phyloP scores from a whole-genome alignment of 192 early-diverging fungal genomes.

The Thamnidium elegans region DNA sequence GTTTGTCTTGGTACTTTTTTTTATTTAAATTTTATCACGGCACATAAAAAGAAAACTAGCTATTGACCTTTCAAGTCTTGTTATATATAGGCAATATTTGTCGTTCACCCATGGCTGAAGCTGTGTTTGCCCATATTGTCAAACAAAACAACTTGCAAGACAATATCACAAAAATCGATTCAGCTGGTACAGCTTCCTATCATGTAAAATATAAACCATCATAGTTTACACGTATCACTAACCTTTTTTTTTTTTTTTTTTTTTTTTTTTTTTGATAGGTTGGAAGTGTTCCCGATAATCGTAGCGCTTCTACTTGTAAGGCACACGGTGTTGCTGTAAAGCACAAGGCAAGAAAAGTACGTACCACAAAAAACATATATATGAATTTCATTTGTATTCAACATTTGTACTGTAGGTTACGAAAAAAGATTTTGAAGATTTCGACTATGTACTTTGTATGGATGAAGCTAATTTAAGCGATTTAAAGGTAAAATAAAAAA shows the following conservation, averaged over 20 bases:
- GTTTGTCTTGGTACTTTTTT: slow-evolving; percentile 12
- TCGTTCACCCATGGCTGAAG: slow-evolving; percentile 85
- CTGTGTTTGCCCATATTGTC: slow-evolving; percentile 81
- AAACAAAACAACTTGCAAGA: slow-evolving; percentile 49
- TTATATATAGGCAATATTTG: slow-evolving; percentile 37
- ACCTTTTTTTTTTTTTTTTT: too few relatives aligned
- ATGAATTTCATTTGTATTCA: too few relatives aligned
- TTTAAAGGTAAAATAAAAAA: slow-evolving; percentile 37
- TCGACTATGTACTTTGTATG: slow-evolving; percentile 92
- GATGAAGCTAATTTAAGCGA: slow-evolving; percentile 76
- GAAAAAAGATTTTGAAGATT: slow-evolving; percentile 61
- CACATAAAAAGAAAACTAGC: neutral
- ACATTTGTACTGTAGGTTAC: slow-evolving; percentile 26
- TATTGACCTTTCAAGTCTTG: neutral
- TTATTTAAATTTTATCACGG: neutral
- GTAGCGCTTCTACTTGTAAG: slow-evolving; percentile 65
- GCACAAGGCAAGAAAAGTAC: slow-evolving; percentile 71
- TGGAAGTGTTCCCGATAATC: slow-evolving; percentile 67
- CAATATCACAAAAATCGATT: slow-evolving; percentile 70
- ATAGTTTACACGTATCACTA: too few relatives aligned
- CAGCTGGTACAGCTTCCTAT: slow-evolving; percentile 81
- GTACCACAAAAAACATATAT: too few relatives aligned
- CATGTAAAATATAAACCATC: slow-evolving; percentile 52
- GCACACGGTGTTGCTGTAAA: slow-evolving; percentile 71
- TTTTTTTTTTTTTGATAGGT: slow-evolving; percentile 26